Percentiles rank a stretch among this genome's conserved stretches.
phyloP scores from a whole-genome alignment of 768 basidiomycete species.

The Auriscalpium orientale region DNA sequence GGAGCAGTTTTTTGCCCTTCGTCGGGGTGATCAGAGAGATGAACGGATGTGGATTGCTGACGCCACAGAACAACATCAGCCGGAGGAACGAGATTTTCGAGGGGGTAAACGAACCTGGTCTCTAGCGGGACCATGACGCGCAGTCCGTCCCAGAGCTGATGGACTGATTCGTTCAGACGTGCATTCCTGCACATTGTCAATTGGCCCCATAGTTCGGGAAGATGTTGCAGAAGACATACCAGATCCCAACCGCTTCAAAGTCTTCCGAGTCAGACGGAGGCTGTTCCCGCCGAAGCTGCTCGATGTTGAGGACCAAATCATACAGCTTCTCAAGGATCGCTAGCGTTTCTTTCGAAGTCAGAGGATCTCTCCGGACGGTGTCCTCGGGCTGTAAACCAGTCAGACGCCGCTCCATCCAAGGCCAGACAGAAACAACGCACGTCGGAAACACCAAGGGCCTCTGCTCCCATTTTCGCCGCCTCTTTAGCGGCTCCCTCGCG shows the following conservation, averaged over 20 bases:
- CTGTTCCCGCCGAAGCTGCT: conserved; percentile 78
- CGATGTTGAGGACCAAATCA: conserved; percentile 74
- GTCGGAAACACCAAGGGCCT: conserved; percentile 54
- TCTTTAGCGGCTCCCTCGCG: conserved; percentile 59
- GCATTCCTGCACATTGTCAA: conserved; percentile 36
- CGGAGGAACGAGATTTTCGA: neutral
- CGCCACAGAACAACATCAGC: neutral
- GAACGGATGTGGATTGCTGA: conserved; percentile 91
- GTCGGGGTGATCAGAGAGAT: conserved; percentile 80
- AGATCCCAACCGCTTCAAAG: conserved; percentile 37
- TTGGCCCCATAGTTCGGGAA: no score
- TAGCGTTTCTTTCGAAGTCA: conserved; percentile 73
- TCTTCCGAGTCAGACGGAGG: conserved; percentile 55
- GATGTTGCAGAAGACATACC: neutral
- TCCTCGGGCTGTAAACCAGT: conserved; percentile 42
- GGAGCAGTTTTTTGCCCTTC: conserved; percentile 91
- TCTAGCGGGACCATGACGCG: conserved; percentile 89
- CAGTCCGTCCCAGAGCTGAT: conserved; percentile 72
- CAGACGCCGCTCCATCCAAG: neutral
- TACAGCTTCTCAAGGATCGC: conserved; percentile 78
- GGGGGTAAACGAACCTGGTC: conserved; percentile 55
- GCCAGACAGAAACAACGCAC: conserved; percentile 26
- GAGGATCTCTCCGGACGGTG: conserved; percentile 59
- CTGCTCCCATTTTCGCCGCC: conserved; percentile 67
- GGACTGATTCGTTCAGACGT: conserved; percentile 50